Conservation (phyloP, 2,329 filamentous ascomycete genomes). For the Zymoseptoria ardabiliae region DNA sequence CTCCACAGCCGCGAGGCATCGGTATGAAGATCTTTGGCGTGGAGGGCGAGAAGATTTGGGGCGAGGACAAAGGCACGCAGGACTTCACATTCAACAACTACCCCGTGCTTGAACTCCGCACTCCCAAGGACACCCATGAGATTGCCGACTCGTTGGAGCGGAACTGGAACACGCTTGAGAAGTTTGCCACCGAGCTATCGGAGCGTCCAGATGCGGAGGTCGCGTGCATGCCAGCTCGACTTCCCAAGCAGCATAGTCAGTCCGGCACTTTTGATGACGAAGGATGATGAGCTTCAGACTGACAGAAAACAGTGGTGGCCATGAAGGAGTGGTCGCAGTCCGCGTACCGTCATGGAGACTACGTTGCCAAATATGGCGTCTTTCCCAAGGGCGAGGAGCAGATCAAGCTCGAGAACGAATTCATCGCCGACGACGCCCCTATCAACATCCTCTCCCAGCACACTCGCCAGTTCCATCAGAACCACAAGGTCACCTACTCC, state of each 20-base stretch:
- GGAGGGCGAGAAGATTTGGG: constrained; percentile 31
- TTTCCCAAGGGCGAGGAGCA: constrained; percentile 27
- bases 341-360: constrained; percentile 30
- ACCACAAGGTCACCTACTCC: constrained; percentile 29
- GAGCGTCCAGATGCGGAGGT: constrained; percentile 27
- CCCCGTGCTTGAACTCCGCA: constrained; percentile 26
- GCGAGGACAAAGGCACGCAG: constrained; percentile 30
- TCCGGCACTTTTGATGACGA: not conserved
- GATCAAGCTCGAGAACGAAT: constrained; percentile 21
- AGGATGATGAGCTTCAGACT: not conserved
- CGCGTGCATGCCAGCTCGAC: constrained; percentile 21
- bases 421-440: constrained; percentile 23
- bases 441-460: constrained; percentile 30
- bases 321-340: constrained; percentile 30
- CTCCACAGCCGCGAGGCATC: constrained; percentile 30
- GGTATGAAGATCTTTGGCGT: constrained; percentile 33
- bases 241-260: constrained; percentile 28
- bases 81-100: constrained; percentile 32
- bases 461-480: constrained; percentile 27
- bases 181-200: constrained; percentile 26
- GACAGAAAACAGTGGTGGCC: constrained; percentile 24
- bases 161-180: constrained; percentile 28
- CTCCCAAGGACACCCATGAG: constrained; percentile 27
- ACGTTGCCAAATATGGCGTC: constrained; percentile 29
- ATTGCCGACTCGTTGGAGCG: constrained; percentile 30